phyloP scores from a whole-genome alignment of 768 basidiomycete genomes.

The Phlegmacium glaucopus region DNA sequence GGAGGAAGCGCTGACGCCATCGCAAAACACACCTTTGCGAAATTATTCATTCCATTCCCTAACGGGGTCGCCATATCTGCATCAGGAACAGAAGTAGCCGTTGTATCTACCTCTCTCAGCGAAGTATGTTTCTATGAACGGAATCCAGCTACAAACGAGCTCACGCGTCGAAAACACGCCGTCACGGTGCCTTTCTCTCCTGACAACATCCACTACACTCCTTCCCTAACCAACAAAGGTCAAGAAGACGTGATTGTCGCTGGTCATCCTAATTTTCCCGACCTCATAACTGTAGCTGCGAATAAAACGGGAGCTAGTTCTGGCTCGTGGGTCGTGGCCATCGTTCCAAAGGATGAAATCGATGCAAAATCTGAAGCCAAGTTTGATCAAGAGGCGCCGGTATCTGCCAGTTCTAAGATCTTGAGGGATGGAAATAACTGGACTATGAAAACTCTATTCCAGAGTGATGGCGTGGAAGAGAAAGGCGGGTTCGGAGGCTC shows the following conservation, averaged over 20 bases:
- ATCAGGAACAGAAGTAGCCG: slow-evolving; percentile 44
- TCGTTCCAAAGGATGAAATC: slow-evolving; percentile 28
- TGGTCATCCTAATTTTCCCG: slow-evolving; percentile 65
- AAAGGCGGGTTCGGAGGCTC: slow-evolving; percentile 50
- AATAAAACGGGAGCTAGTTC: slow-evolving; percentile 37
- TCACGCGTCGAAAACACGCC: slow-evolving; percentile 31
- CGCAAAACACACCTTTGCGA: slow-evolving; percentile 34
- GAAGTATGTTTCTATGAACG: slow-evolving; percentile 52
- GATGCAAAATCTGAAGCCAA: slow-evolving; percentile 2
- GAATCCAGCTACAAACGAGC: slow-evolving; percentile 38
- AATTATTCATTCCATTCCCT: slow-evolving; percentile 55
- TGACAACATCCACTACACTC: slow-evolving; percentile 58
- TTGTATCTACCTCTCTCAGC: slow-evolving; percentile 50
- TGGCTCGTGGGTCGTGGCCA: slow-evolving; percentile 58
- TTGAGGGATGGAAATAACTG: slow-evolving; percentile 29
- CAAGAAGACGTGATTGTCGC: slow-evolving; percentile 46
- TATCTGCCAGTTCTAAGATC: slow-evolving; percentile 42
- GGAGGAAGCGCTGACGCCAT: slow-evolving; percentile 23
- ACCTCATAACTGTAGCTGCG: slow-evolving; percentile 41
- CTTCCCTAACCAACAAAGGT: slow-evolving; percentile 31
- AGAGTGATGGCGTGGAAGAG: slow-evolving; percentile 52
- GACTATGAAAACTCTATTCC: slow-evolving; percentile 63
- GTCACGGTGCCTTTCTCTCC: slow-evolving; percentile 55
- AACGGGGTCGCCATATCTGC: slow-evolving; percentile 68
- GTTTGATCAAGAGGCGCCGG: slow-evolving; percentile 45